Conservation (phyloP, 108 stramenopile species). For the Cylindrotheca closterium region DNA sequence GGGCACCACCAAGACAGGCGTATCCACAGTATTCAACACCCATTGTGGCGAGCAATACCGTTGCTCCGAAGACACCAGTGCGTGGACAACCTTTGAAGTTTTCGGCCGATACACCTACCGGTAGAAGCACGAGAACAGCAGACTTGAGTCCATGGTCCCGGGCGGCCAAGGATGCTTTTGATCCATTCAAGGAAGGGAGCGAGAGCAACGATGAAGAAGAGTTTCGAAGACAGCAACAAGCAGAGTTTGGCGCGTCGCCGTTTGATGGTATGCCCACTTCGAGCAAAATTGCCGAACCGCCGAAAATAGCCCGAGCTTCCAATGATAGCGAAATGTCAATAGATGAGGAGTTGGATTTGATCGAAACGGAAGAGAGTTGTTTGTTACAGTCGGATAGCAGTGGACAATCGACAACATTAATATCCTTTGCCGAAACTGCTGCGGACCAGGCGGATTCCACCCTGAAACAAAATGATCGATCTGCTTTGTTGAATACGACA, state of each 20-base stretch:
- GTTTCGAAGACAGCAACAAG: too few relatives aligned
- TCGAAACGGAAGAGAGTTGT: conserved; percentile 27
- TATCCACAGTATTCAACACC: not conserved
- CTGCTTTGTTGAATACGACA: conserved; percentile 21
- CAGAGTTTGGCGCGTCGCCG: not conserved
- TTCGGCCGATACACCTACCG: not conserved
- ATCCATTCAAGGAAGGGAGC: not conserved
- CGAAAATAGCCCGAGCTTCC: not conserved
- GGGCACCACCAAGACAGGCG: not conserved
- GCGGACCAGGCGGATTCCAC: not conserved
- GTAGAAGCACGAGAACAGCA: too few relatives aligned
- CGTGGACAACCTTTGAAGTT: not conserved
- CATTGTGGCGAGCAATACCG: not conserved
- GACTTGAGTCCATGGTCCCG: too few relatives aligned
- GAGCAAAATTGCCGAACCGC: too few relatives aligned
- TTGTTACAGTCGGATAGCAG: conserved; percentile 10
- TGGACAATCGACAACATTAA: conserved; percentile 5
- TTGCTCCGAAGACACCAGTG: not conserved
- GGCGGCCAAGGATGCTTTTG: not conserved
- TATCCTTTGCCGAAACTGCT: conserved; percentile 23
- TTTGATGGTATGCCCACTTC: too few relatives aligned
- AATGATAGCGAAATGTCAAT: not conserved
- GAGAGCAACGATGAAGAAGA: not conserved
- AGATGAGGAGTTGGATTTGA: not conserved
- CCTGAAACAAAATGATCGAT: conserved; percentile 13